Base-by-base conservation (phyloP, 257 asterid species). In the Capsicum baccatum region DNA sequence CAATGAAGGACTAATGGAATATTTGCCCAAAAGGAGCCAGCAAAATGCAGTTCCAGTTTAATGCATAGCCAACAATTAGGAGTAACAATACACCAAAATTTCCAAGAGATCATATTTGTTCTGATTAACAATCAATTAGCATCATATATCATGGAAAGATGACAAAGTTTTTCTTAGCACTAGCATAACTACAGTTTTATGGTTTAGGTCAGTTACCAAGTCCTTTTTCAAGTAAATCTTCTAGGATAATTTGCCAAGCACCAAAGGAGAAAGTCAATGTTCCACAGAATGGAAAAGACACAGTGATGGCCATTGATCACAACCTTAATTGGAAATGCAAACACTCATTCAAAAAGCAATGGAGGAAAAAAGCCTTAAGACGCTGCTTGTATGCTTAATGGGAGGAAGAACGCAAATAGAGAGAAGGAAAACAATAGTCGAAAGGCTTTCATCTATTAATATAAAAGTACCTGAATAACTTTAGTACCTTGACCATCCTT, bases 401-500 rank as follows among this genome's bases (percentile, higher is more conserved):
- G 37, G 50, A 64, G 76, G 54, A 70, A 64, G 68, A 76, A 50
- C 57, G 64, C 39, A 56, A 58, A 58, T 14, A 63, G 67, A 54
- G 82, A 78, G 82, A 78, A 54, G 47, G 63, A 73, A 39, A 56
- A 83, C 5, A 74, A 39, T 33, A 54, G 9, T 33, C 16, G 3
- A 78, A 47, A 78, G 10, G 66, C 33, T 33, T 54, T 78, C 64
- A 54, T 78, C 47, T 54, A 78, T 54, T 33, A 78, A 26, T 48
- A 58, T 55, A 56, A 56, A 85, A 84, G 76, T 63, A 94, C 98
- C 98, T 91, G 90, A 83, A 94, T 83, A 83, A 85, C 64, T 81
- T 92, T 91, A 58, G 95, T 80, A 85, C 76, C 91, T 83, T 82
- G 88, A 59, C 85, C 91, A 87, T 87, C 92, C 88, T 91, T 87